Conservation (phyloP, 148 eudicot genomes). For the Mesembryanthemum crystallinum region DNA sequence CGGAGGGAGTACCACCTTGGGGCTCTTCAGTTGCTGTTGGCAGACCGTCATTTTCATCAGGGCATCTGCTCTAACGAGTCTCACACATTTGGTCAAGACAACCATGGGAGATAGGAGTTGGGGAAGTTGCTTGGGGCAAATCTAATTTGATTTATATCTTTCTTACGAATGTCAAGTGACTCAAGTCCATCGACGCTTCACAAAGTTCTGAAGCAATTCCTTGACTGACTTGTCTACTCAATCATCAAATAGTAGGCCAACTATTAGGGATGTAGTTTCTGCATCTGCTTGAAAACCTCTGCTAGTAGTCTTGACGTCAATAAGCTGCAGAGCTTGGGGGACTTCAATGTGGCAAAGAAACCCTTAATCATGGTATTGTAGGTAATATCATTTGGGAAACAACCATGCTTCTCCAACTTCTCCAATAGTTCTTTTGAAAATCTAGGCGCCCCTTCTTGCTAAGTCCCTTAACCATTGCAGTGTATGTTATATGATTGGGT, state of each 20-base stretch:
- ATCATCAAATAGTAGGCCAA: background rate
- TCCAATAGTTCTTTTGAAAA: background rate
- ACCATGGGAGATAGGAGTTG: no score
- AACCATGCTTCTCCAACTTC: background rate
- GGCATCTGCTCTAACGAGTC: no score
- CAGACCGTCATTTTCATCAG: no score
- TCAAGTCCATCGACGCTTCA: no score
- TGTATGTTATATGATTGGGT: background rate
- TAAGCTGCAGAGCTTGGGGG: background rate
- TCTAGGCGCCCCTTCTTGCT: background rate
- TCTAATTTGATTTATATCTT: no score
- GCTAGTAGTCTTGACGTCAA: background rate
- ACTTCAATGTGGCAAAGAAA: background rate
- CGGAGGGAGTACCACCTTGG: no score
- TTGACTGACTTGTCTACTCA: no score
- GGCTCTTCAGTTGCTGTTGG: no score
- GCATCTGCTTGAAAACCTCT: background rate
- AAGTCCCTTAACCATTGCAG: background rate
- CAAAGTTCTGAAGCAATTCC: no score
- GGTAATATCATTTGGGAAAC: background rate
- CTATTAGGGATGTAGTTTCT: background rate
- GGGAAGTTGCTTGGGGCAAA: no score
- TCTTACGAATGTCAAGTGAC: no score
- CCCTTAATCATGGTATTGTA: background rate
- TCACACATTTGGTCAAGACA: no score